Conservation (phyloP, 306 rosid genomes). For the Gynostemma pentaphyllum region DNA sequence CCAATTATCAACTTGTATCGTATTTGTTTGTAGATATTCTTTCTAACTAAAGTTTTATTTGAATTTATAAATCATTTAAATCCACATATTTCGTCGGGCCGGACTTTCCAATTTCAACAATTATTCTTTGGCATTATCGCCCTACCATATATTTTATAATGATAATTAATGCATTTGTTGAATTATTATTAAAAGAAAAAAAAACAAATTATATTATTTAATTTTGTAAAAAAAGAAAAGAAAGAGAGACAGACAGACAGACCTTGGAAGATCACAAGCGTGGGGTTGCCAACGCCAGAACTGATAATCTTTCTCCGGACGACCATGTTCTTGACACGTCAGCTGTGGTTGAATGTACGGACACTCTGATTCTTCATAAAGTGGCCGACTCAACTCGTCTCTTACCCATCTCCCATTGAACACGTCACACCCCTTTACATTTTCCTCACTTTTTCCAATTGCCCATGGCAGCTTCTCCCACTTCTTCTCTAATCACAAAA, state of each 20-base stretch:
- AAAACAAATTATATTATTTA: too few relatives aligned
- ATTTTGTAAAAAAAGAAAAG: neutral
- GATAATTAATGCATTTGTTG: too few relatives aligned
- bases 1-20: neutral
- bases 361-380: slow-evolving; percentile 82
- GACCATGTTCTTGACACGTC: slow-evolving; percentile 78
- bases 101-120: too few relatives aligned
- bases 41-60: neutral
- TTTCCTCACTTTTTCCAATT: slow-evolving; percentile 34
- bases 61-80: neutral
- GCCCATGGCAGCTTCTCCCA: slow-evolving; percentile 44
- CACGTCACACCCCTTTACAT: slow-evolving; percentile 68
- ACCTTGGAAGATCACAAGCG: slow-evolving; percentile 81
- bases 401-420: slow-evolving; percentile 76
- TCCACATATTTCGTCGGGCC: slow-evolving; percentile 1
- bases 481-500: slow-evolving; percentile 29
- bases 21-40: neutral
- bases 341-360: slow-evolving; percentile 95
- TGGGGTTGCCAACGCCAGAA: slow-evolving; percentile 91
- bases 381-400: slow-evolving; percentile 59
- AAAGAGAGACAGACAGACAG: neutral
- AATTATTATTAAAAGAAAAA: neutral
- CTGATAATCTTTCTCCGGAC: slow-evolving; percentile 65
- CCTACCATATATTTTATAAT: too few relatives aligned
- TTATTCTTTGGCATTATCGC: too few relatives aligned